Evolutionary conservation across 2,329 filamentous ascomycete species (phyloP).

Genomic region (Xylaria multiplex): DNA sequence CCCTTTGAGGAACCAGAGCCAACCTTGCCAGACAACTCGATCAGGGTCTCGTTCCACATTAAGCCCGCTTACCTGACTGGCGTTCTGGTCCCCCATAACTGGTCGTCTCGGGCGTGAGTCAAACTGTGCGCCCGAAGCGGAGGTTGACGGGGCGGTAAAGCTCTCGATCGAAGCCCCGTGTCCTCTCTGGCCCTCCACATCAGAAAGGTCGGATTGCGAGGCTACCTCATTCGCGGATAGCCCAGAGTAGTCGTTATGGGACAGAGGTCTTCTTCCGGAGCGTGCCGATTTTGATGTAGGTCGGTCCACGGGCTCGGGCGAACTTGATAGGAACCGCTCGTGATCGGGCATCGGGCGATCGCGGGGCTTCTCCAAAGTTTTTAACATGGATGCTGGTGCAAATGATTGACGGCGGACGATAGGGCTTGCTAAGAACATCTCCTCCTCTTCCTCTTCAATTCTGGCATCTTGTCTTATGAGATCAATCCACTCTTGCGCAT

Average conservation of each 20-base stretch:
- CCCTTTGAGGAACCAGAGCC: conserved; percentile 84
- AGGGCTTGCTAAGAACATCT: conserved; percentile 79
- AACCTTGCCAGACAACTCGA: conserved; percentile 92
- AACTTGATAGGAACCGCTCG: conserved; percentile 65
- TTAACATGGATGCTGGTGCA: conserved; percentile 44
- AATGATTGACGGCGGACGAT: conserved; percentile 61
- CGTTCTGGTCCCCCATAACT: conserved; percentile 60
- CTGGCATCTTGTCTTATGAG: conserved; percentile 81
- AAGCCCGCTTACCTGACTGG: conserved; percentile 70
- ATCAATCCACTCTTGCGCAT: conserved; percentile 88
- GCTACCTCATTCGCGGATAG: conserved; percentile 73
- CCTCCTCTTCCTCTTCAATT: conserved; percentile 88
- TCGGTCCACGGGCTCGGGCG: conserved; percentile 66
- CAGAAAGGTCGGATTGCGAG: conserved; percentile 89
- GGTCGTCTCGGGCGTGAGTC: conserved; percentile 48
- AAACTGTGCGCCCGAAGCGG: conserved; percentile 47
- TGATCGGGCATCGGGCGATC: conserved; percentile 45
- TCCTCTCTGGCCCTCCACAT: conserved; percentile 64
- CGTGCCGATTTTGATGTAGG: conserved; percentile 50
- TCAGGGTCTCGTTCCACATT: conserved; percentile 75
- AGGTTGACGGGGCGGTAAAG: conserved; percentile 55
- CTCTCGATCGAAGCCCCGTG: conserved; percentile 64
- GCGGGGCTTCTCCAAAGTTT: conserved; percentile 40
- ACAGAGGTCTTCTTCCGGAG: conserved; percentile 60
- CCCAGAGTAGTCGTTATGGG: conserved; percentile 73